Base-by-base conservation (phyloP, 306 rosid species). In the Acacia crassicarpa region DNA sequence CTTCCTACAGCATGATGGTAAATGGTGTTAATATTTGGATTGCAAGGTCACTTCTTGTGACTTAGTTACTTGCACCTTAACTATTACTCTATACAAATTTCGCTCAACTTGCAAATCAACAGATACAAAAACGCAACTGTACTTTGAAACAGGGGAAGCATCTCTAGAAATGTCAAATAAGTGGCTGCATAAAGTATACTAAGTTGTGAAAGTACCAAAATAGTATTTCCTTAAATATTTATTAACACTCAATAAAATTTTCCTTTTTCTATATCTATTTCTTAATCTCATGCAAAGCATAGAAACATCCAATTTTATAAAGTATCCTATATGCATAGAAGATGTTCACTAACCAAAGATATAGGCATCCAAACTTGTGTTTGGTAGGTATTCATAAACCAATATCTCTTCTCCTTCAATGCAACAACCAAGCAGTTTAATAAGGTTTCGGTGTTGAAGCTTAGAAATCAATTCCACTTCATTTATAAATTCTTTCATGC, bases 401-500 rank as follows among this genome's bases (percentile, higher is more conserved):
- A 81, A 38, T 68, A 82, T 82, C 71, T 58, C 76, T 49, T 76
- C 85, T 43, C 63, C 63, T 56, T 82, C 75, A 27, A 82, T 69
- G 41, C 81, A 76, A 19, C 77, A 82, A 1, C 85, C 85, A 49
- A 82, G 43, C 22, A 77, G 82, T 11, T 12, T 63, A 62, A 82
- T 82, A 33, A 82, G 81, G 63, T 82, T 82, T 10, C 67, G 23
- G 5, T 82, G 85, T 46, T 82, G 82, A n/a, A 82, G 85, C 2
- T 82, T 82, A 6, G 82, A 82, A 76, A 82, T 82, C 35, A 82
- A 76, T 2, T 38, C 67, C 58, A 82, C 74, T 61, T 82, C 85
- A 46, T 82, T 82, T 3, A 45, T 77, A 70, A 82, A 82, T 46
- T 82, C 85, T 59, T 77, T 46, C 1, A 56, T 6, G 20, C 85